Base-by-base conservation (phyloP, 2,329 filamentous ascomycete species). In the Exophiala spinifera region DNA sequence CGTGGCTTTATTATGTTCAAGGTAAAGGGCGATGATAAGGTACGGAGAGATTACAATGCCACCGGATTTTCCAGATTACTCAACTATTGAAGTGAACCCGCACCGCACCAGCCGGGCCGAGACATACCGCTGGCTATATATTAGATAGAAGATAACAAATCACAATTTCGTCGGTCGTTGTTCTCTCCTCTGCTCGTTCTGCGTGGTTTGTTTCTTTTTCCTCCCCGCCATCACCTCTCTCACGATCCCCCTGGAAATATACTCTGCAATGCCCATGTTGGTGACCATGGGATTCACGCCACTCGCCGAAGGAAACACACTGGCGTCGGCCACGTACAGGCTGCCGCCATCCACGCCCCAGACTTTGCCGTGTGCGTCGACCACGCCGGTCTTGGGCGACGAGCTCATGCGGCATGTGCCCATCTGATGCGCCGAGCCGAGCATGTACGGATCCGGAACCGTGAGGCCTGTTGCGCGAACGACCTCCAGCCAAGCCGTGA, bases 401-500 rank as follows among this genome's bases (percentile, higher is more conserved):
- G 62, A 65, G 48, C 74, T 72, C 76, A 79, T 79, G 5, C 76
- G 71, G 46, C 76, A 78, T 3, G 73, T 74, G 11, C 76, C 76
- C 76, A 79, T 79, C 64, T 78, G 76, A 59, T 79, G 76, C 1
- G 76, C 76, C 49, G 71, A 74, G 15, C 57, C 61, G 56, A 73
- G 73, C 4, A 67, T 54, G 2, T 62, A 68, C 10, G 70, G 71
- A 45, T 80, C 79, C 0, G 76, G 74, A 1, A 70, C 66, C 0
- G 77, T 69, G 10, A 82, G 72, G 1, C 75, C 77, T 17, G 67
- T 69, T 3, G 65, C 69, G 28, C 74, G 71, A 23, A 84, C 59
- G 49, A 76, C 69, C 0, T 70, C 66, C 15, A 84, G 72, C 82
- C 82, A 86, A 1, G 69, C 64, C 51, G 79, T 72, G 67, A 86